A percentile compares a stretch with the other conserved stretches of the same genome.
phyloP scores from a whole-genome alignment of 441 rosid species.

The Eutrema salsugineum region DNA sequence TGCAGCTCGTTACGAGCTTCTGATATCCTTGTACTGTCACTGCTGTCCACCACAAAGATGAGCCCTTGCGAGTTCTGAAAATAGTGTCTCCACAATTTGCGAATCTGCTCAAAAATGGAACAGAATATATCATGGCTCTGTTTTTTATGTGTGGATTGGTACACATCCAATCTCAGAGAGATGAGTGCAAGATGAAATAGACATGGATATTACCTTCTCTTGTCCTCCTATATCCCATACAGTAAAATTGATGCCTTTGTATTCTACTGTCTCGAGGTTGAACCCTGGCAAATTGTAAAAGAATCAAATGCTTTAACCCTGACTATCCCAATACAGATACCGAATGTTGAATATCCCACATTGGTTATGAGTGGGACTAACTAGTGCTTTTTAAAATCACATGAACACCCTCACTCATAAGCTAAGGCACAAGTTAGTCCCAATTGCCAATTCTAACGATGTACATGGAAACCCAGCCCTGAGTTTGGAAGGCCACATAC shows the following conservation, averaged over 20 bases:
- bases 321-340: neutral
- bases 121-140: neutral
- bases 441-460: too few relatives aligned
- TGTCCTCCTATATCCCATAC: slow-evolving; percentile 88
- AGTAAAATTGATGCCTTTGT: slow-evolving; percentile 51
- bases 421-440: too few relatives aligned
- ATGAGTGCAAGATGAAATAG: neutral
- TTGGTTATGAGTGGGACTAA: too few relatives aligned
- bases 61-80: slow-evolving; percentile 54
- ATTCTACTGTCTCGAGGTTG: slow-evolving; percentile 68
- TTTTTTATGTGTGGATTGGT: neutral
- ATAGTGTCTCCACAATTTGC: slow-evolving; percentile 78
- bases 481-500: too few relatives aligned
- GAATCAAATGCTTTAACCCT: neutral
- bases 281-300: slow-evolving; percentile 44
- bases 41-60: slow-evolving; percentile 73
- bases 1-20: slow-evolving; percentile 76
- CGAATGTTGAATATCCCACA: too few relatives aligned
- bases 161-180: neutral
- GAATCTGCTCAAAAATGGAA: slow-evolving; percentile 39
- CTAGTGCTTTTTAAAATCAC: too few relatives aligned
- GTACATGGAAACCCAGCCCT: too few relatives aligned
- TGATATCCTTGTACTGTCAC: slow-evolving; percentile 45
- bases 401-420: too few relatives aligned
- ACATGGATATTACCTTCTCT: slow-evolving; percentile 46